Base-by-base conservation (phyloP, 2,329 filamentous ascomycete genomes). In the Xylariaceae sp. region DNA sequence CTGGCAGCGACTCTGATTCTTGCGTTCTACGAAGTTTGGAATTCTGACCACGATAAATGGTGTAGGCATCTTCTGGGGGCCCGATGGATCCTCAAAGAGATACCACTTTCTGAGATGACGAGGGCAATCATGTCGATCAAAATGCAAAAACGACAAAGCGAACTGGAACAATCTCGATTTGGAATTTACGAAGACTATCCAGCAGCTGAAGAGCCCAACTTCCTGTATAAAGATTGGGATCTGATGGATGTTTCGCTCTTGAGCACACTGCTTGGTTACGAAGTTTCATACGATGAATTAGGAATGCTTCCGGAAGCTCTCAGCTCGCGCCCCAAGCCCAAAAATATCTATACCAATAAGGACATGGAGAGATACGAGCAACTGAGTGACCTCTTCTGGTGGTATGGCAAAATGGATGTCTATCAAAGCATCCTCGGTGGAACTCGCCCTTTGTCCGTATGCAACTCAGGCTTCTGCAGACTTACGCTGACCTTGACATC, bases 21-120 rank as follows among this genome's bases (percentile, higher is more conserved):
- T 7, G 89, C 85, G 0, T 97, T 90, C 66, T 97, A 95, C 62
- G 94, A 97, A 66, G 89, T 96, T 15, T 94, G 92, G 85, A 87
- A 87, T 33, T 92, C 90, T 18, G 92, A 99, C 58, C 92, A 97
- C 61, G 84, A 87, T 48, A 96, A 96, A 66, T 99, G 94, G 94
- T 94, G 89, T 62, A 92, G 88, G 54, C 94, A 97, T 69, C 75
- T 97, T 35, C 82, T 89, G 42, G 94, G 94, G 11, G 89, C 90
- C 10, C 84, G 86, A 38, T 86, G 91, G 55, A 77, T 97, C 30
- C 77, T 97, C 22, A 80, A 82, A 45, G 91, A 97, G 64, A 87
- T 95, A 39, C 86, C 94, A 44, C 88, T 90, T 53, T 77, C 78
- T 10, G 77, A 81, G 1, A 86, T 91, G 73, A 89, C 87, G 0